Conservation (phyloP, 75 land plant species). For the Ceratopteris richardii region DNA sequence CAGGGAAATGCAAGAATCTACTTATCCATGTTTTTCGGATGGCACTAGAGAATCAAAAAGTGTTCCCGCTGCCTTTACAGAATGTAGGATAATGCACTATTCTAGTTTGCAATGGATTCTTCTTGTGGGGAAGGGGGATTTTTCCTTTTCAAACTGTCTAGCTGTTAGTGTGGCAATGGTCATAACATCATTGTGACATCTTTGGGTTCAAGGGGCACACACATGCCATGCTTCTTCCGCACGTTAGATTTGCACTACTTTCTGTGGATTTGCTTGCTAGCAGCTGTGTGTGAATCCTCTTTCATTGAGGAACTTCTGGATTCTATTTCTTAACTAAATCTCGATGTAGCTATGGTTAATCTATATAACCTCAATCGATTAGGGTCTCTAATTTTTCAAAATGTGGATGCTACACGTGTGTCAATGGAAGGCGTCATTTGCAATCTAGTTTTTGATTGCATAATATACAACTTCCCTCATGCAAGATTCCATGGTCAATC, state of each 20-base stretch:
- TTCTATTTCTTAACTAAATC: too few relatives aligned
- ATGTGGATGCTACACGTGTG: constrained; percentile 4
- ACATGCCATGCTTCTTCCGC: too few relatives aligned
- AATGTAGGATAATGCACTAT: constrained; percentile 23
- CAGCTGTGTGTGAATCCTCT: too few relatives aligned
- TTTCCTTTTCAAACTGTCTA: constrained; percentile 24
- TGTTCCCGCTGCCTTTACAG: too few relatives aligned
- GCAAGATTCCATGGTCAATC: constrained; percentile 41
- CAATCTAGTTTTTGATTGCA: not conserved
- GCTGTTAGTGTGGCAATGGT: constrained; percentile 23
- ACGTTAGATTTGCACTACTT: too few relatives aligned
- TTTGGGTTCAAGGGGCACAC: constrained; percentile 2
- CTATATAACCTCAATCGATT: not conserved
- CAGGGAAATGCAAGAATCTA: too few relatives aligned
- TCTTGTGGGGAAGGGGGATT: constrained; percentile 35
- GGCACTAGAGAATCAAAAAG: too few relatives aligned
- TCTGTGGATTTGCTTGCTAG: too few relatives aligned
- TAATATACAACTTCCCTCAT: constrained; percentile 25
- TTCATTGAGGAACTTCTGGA: too few relatives aligned
- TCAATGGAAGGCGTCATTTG: not conserved
- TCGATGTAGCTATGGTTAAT: not conserved
- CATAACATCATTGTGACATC: constrained; percentile 22
- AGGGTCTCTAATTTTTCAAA: not conserved
- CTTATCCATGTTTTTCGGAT: too few relatives aligned
- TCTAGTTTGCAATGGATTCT: constrained; percentile 17